A percentile compares a stretch with the other conserved stretches of the same genome.
Conservation (phyloP, 2,329 filamentous ascomycete genomes). For the Alternaria ventricosa region DNA sequence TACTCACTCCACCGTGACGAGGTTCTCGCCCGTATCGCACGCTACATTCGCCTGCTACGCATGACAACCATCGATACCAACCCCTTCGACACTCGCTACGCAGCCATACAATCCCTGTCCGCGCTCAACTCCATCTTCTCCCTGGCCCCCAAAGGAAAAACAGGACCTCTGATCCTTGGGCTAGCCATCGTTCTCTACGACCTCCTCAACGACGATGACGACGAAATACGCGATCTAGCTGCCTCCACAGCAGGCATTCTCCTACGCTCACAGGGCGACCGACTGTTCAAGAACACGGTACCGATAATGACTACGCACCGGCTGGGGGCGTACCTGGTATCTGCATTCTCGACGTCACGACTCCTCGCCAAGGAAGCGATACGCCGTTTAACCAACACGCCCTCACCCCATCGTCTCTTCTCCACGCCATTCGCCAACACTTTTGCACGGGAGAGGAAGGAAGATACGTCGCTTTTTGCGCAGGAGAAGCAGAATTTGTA, state of each 20-base stretch:
- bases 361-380: slow-evolving; percentile 47
- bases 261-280: slow-evolving; percentile 39
- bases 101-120: slow-evolving; percentile 63
- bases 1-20: slow-evolving; percentile 8
- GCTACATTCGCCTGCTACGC: slow-evolving; percentile 41
- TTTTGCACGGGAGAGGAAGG: slow-evolving; percentile 45
- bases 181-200: slow-evolving; percentile 55
- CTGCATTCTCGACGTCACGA: slow-evolving; percentile 42
- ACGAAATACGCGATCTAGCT: slow-evolving; percentile 77
- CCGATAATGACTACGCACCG: slow-evolving; percentile 57
- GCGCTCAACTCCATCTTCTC: slow-evolving; percentile 48
- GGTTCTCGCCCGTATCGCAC: slow-evolving; percentile 17
- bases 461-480: slow-evolving; percentile 76
- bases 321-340: slow-evolving; percentile 43
- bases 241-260: slow-evolving; percentile 59
- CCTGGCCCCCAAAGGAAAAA: slow-evolving; percentile 12
- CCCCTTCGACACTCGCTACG: slow-evolving; percentile 69
- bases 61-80: slow-evolving; percentile 43
- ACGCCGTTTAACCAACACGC: slow-evolving; percentile 48
- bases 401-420: background rate
- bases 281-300: slow-evolving; percentile 47
- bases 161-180: slow-evolving; percentile 24
- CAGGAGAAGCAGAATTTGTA: slow-evolving; percentile 96
- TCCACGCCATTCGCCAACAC: slow-evolving; percentile 13
- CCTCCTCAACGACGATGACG: slow-evolving; percentile 79